Conservation (phyloP, 108 stramenopile genomes). For the Fragilariopsis cylindrus region DNA sequence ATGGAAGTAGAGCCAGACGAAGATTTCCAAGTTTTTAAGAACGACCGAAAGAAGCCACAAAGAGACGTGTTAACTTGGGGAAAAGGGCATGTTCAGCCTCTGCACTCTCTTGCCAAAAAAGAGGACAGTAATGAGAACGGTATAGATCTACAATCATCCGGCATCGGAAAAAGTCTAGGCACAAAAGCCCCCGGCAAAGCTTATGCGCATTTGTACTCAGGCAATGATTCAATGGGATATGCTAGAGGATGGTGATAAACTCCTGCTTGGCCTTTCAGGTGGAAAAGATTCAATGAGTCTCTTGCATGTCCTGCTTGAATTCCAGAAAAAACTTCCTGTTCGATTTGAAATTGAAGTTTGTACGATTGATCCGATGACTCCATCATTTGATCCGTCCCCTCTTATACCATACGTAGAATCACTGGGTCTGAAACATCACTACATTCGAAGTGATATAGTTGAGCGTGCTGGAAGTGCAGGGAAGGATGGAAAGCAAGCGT, state of each 20-base stretch:
- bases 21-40: slow-evolving; percentile 33
- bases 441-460: slow-evolving; percentile 91
- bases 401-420: slow-evolving; percentile 95
- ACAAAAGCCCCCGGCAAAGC: slow-evolving; percentile 80
- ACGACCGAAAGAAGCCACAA: slow-evolving; percentile 77
- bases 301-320: slow-evolving; percentile 91
- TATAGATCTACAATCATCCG: not conserved
- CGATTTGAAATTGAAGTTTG: slow-evolving; percentile 94
- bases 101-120: slow-evolving; percentile 1
- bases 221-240: slow-evolving; percentile 88
- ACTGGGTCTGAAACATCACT: slow-evolving; percentile 96
- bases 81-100: slow-evolving; percentile 38
- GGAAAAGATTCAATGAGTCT: slow-evolving; percentile 97
- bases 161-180: slow-evolving; percentile 41
- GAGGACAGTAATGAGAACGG: not conserved
- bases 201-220: slow-evolving; percentile 83
- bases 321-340: slow-evolving; percentile 83
- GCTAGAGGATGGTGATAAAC: slow-evolving; percentile 91
- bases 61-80: slow-evolving; percentile 71
- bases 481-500: slow-evolving; percentile 85
- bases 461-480: slow-evolving; percentile 80
- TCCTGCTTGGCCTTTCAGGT: slow-evolving; percentile 94
- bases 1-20: slow-evolving; percentile 15
- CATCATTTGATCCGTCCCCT: slow-evolving; percentile 96
- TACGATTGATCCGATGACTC: slow-evolving; percentile 97